A percentile compares a stretch with the other conserved stretches of the same genome.
Conservation (phyloP, 2,329 filamentous ascomycete genomes). For the Diatrype stigma region DNA sequence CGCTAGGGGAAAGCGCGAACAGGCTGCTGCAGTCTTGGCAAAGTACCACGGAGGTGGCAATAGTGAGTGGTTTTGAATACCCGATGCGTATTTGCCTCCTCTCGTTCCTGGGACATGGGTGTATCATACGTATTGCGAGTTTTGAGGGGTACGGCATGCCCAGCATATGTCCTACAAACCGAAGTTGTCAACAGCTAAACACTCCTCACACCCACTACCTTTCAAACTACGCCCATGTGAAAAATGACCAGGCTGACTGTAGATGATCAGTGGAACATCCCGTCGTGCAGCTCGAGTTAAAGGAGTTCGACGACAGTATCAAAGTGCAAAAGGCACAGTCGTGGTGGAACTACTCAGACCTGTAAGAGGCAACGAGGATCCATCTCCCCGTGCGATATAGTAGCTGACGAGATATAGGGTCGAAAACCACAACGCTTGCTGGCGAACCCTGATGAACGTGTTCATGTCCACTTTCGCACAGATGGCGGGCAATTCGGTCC, state of each 20-base stretch:
- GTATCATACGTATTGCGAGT: too few species aligned
- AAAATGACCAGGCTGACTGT: background rate
- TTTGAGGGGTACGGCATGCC: too few species aligned
- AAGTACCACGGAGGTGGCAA: constrained; percentile 30
- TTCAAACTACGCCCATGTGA: background rate
- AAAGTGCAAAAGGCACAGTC: constrained; percentile 19
- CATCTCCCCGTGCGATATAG: background rate
- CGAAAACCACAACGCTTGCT: constrained; percentile 16
- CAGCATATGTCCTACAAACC: too few species aligned
- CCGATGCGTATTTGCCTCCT: too few species aligned
- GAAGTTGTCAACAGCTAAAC: too few species aligned
- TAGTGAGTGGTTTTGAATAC: constrained; percentile 1
- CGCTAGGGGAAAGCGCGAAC: constrained; percentile 31
- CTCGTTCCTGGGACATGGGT: too few species aligned
- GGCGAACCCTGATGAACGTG: constrained; percentile 14
- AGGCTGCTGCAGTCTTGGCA: constrained; percentile 32
- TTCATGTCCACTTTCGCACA: constrained; percentile 7
- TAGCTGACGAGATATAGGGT: constrained; percentile 2
- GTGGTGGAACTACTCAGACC: constrained; percentile 25
- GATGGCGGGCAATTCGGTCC: constrained; percentile 4
- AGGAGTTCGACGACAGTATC: constrained; percentile 35
- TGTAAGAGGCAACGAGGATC: constrained; percentile 4
- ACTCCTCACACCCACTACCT: too few species aligned
- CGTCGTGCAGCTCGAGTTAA: constrained; percentile 36
- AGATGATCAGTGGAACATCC: constrained; percentile 17